Evolutionary conservation across 768 basidiomycete species (phyloP), one percentile per base, ranked within the genome.

Genomic region (Exsudoporus frostii): DNA sequence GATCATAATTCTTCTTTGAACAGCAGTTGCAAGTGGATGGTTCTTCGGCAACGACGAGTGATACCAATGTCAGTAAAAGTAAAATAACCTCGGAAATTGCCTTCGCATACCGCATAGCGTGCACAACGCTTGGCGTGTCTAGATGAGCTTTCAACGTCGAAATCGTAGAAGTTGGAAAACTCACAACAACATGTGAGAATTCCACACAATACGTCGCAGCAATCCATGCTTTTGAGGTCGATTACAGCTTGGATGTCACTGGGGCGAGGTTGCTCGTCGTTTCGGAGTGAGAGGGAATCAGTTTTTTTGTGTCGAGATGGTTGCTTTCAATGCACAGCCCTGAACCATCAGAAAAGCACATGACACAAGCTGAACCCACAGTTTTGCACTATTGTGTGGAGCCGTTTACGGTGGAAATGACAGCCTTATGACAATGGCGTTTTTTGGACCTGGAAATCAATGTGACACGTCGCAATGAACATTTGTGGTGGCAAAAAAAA

Each of bases 171-270:
- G 20, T 24, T 20, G 9, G 20, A 36, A 32, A 22, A 52, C 60
- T 54, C 41, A 58, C 62, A 61, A 29, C 64, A 63, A 44, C 66
- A 68, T 8, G 56, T 57, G 4, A 53, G 0, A 22, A 66, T 50
- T 29, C 55, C 57, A 27, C 61, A 53, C 32, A 66, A 36, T n/a
- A 57, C 15, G 20, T 68, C 64, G 20, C 65, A 68, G 41, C 54
- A 63, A 39, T 66, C 66, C 63, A 65, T 65, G 15, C 19, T 33
- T 27, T 40, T 24, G 25, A 38, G 20, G n/a, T 19, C n/a, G 8
- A 24, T 15, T 41, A 24, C 13, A 14, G 25, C 5, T 33, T 17
- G 36, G 9, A 53, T 19, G 11, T 17, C 8, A 17, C 22, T 24
- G 27, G 7, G 9, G 13, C 10, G 20, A 20, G 11, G 14, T 4